These are phyloP conservation scores for Aureoboletus auriporus DNA, from an alignment of 768 basidiomycete species.

Conservation along the genomic window DNA sequence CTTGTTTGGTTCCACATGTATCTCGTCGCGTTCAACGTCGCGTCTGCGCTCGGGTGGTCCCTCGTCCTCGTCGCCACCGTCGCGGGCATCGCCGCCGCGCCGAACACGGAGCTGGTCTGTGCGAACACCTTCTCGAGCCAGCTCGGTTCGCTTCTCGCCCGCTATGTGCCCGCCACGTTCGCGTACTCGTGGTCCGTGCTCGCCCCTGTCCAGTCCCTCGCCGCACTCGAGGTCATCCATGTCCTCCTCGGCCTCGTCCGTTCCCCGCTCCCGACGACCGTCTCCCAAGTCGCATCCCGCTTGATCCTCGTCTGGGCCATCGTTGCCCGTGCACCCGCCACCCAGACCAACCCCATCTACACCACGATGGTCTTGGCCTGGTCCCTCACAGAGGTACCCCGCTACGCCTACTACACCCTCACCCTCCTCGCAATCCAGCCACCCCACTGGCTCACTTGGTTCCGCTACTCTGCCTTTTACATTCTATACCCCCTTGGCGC, in stretches of 20 bases:
- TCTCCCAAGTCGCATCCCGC: slow-evolving; percentile 75
- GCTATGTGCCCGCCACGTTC: slow-evolving; percentile 42
- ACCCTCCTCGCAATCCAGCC: slow-evolving; percentile 48
- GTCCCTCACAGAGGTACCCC: slow-evolving; percentile 87
- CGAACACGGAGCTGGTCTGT: slow-evolving; percentile 7
- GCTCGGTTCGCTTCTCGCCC: slow-evolving; percentile 30
- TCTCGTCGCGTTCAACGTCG: slow-evolving; percentile 72
- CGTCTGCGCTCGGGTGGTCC: slow-evolving; percentile 73
- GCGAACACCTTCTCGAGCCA: slow-evolving; percentile 35
- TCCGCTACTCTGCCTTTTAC: slow-evolving; percentile 93
- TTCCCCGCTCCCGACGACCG: slow-evolving; percentile 69
- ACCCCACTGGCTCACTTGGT: slow-evolving; percentile 61
- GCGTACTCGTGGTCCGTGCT: slow-evolving; percentile 56
- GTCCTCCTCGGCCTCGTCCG: slow-evolving; percentile 75
- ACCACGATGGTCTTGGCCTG: slow-evolving; percentile 91
- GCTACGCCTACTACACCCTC: slow-evolving; percentile 84
- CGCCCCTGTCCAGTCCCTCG: slow-evolving; percentile 77
- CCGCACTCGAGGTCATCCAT: slow-evolving; percentile 82
- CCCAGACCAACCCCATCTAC: slow-evolving; percentile 74
- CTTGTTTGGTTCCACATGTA: slow-evolving; percentile 36
- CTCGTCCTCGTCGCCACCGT: slow-evolving; percentile 60
- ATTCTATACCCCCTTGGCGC: slow-evolving; percentile 93
- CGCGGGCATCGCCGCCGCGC: slow-evolving; percentile 34
- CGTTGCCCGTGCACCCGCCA: slow-evolving; percentile 33
- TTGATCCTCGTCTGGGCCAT: slow-evolving; percentile 87